Conservation (phyloP, 441 rosid genomes). For the Euphorbia schlechtendalii region DNA sequence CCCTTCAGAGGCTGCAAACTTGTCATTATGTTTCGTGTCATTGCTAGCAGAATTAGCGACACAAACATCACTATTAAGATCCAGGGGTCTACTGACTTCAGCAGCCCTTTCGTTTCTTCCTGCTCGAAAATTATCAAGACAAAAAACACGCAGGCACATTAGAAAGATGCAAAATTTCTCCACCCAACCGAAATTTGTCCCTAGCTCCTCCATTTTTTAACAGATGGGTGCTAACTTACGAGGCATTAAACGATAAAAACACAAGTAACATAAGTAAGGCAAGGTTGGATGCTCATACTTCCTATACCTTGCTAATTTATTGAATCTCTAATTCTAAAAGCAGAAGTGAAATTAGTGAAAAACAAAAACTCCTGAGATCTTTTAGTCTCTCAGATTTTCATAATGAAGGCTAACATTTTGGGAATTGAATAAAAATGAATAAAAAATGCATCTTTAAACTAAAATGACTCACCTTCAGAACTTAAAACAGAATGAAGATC, state of each 20-base stretch:
- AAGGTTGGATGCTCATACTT: too few species aligned
- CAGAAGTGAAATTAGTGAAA: too few species aligned
- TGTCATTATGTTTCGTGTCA: too few species aligned
- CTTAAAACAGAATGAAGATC: constrained; percentile 36
- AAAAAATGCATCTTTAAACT: constrained; percentile 10
- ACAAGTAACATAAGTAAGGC: too few species aligned
- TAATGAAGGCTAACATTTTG: background rate
- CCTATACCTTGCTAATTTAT: too few species aligned
- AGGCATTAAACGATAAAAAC: constrained; percentile 6
- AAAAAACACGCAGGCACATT: constrained; percentile 26
- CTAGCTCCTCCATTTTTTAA: constrained; percentile 20
- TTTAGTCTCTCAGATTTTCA: background rate
- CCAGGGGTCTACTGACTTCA: constrained; percentile 28
- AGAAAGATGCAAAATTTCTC: constrained; percentile 30
- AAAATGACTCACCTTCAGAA: constrained; percentile 35
- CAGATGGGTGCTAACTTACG: constrained; percentile 30
- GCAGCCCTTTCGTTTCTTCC: constrained; percentile 24
- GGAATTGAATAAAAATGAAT: background rate
- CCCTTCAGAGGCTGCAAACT: constrained; percentile 16
- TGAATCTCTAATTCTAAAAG: too few species aligned
- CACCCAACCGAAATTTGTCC: constrained; percentile 27
- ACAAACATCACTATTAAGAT: constrained; percentile 34
- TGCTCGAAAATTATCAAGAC: constrained; percentile 30
- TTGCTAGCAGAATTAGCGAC: background rate
- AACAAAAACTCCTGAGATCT: too few species aligned